Percentiles rank a stretch among this genome's conserved stretches.
These are phyloP conservation scores for Wickerhamiella allomyrinae DNA, from an alignment of 805 yeast species.

Conservation along the genomic window DNA sequence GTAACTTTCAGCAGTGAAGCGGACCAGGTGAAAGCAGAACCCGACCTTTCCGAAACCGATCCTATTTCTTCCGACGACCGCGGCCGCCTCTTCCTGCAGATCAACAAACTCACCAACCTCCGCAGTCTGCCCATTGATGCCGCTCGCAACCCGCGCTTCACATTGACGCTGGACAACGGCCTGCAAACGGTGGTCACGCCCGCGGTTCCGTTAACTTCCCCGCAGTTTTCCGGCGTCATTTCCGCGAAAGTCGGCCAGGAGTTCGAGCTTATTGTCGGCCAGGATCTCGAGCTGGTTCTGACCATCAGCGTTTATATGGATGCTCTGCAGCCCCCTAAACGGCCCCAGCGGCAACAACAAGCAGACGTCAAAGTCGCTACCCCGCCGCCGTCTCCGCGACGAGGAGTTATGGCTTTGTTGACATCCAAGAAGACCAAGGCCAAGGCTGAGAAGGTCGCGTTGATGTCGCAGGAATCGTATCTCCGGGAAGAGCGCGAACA, in stretches of 20 bases:
- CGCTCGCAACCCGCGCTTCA: slow-evolving; percentile 17
- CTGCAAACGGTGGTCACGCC: slow-evolving; percentile 19
- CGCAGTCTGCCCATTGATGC: slow-evolving; percentile 17
- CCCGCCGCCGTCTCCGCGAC: slow-evolving; percentile 7
- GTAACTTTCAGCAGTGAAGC: no score
- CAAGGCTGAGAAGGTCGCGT: neutral
- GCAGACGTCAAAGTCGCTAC: neutral
- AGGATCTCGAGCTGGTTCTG: slow-evolving; percentile 46
- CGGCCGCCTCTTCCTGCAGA: slow-evolving; percentile 19
- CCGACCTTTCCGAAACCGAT: slow-evolving; percentile 9
- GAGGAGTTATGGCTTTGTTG: slow-evolving; percentile 17
- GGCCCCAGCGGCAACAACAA: neutral
- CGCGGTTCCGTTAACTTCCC: slow-evolving; percentile 12
- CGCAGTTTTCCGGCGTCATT: slow-evolving; percentile 10
- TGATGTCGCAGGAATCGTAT: neutral
- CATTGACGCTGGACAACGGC: slow-evolving; percentile 19
- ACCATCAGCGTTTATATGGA: slow-evolving; percentile 46
- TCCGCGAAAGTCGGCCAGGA: slow-evolving; percentile 36
- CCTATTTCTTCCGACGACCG: slow-evolving; percentile 18
- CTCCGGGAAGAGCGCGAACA: slow-evolving; percentile 8
- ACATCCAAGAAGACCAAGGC: slow-evolving; percentile 13
- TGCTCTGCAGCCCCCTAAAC: slow-evolving; percentile 29
- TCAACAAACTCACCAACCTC: slow-evolving; percentile 14
- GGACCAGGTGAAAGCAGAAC: no score
- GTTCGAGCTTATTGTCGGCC: slow-evolving; percentile 58